phyloP scores from a whole-genome alignment of 352 stramenopile genomes.

The Globisporangium spiculum region DNA sequence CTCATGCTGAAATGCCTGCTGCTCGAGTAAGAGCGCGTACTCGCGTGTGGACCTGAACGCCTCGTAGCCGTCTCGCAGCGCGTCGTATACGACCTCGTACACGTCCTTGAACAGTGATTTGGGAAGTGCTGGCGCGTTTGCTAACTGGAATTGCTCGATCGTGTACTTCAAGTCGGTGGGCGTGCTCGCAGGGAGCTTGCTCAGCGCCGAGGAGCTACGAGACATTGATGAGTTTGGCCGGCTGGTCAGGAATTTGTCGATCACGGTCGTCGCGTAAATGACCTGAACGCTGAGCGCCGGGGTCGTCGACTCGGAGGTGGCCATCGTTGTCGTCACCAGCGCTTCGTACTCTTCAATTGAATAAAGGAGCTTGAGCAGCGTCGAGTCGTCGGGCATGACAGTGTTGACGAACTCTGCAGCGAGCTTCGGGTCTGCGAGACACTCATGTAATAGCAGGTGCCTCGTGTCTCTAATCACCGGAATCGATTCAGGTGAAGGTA shows the following conservation, averaged over 20 bases:
- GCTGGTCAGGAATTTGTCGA: slow-evolving; percentile 28
- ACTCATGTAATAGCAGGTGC: slow-evolving; percentile 31
- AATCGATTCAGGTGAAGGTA: not conserved
- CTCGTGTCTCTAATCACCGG: not conserved
- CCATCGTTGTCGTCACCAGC: slow-evolving; percentile 19
- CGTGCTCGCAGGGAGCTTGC: slow-evolving; percentile 10
- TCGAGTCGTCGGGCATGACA: slow-evolving; percentile 30
- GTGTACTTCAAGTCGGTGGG: slow-evolving; percentile 7
- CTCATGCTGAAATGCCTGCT: slow-evolving; percentile 17
- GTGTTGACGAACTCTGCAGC: slow-evolving; percentile 42
- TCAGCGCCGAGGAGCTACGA: slow-evolving; percentile 1
- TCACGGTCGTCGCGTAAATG: slow-evolving; percentile 26
- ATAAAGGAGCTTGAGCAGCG: slow-evolving; percentile 34
- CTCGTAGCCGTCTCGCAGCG: slow-evolving; percentile 28
- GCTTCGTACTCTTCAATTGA: slow-evolving; percentile 44
- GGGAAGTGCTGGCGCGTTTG: slow-evolving; percentile 14
- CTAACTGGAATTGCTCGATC: slow-evolving; percentile 6
- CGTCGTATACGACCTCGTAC: slow-evolving; percentile 26
- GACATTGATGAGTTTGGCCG: not conserved
- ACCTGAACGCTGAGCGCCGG: slow-evolving; percentile 23
- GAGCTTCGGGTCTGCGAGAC: slow-evolving; percentile 39
- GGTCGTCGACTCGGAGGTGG: not conserved
- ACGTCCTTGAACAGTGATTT: slow-evolving; percentile 30
- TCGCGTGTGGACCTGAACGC: slow-evolving; percentile 31
- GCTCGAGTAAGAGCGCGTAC: slow-evolving; percentile 24